Percentiles rank a stretch among this genome's conserved stretches.
These are phyloP conservation scores for Ampelomyces quisqualis DNA, from an alignment of 2,329 filamentous ascomycete genomes.

Conservation along the genomic window DNA sequence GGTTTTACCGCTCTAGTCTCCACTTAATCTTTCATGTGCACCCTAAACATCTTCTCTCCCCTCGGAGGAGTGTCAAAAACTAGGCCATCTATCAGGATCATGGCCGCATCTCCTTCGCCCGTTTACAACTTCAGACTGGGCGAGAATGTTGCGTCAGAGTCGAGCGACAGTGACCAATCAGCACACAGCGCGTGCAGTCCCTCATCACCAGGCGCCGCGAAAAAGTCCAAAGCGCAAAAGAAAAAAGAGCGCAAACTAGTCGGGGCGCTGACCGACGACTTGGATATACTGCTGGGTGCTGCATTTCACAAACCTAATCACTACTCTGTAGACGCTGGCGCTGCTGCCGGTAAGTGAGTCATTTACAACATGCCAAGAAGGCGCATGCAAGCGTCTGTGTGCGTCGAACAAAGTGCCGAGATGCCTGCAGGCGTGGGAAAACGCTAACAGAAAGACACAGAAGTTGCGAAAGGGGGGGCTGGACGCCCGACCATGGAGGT, in stretches of 20 bases:
- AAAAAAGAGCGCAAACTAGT: slow-evolving; percentile 21
- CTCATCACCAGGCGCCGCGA: slow-evolving; percentile 14
- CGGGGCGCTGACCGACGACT: slow-evolving; percentile 22
- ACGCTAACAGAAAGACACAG: background rate
- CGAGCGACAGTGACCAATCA: slow-evolving; percentile 29
- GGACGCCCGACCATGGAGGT: background rate
- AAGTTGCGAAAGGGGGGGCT: background rate
- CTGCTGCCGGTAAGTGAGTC: slow-evolving; percentile 7
- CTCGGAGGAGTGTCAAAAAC: background rate
- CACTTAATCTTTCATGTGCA: background rate
- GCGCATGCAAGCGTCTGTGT: background rate
- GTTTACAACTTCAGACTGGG: slow-evolving; percentile 16
- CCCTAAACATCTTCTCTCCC: background rate
- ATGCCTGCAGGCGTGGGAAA: background rate
- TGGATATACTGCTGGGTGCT: slow-evolving; percentile 18
- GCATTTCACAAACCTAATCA: slow-evolving; percentile 14
- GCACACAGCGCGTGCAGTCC: slow-evolving; percentile 20
- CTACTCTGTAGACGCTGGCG: slow-evolving; percentile 1
- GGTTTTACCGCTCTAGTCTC: slow-evolving; percentile 7
- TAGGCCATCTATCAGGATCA: background rate
- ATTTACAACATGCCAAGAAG: slow-evolving; percentile 4
- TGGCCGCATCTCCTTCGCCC: slow-evolving; percentile 9
- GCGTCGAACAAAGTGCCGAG: background rate
- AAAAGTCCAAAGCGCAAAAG: slow-evolving; percentile 12
- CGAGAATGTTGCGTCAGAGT: slow-evolving; percentile 15